Percentiles rank a stretch among this genome's conserved stretches.
Evolutionary conservation across 176 grass and related monocot genomes (phyloP).

Genomic region (Lolium multiflorum): DNA sequence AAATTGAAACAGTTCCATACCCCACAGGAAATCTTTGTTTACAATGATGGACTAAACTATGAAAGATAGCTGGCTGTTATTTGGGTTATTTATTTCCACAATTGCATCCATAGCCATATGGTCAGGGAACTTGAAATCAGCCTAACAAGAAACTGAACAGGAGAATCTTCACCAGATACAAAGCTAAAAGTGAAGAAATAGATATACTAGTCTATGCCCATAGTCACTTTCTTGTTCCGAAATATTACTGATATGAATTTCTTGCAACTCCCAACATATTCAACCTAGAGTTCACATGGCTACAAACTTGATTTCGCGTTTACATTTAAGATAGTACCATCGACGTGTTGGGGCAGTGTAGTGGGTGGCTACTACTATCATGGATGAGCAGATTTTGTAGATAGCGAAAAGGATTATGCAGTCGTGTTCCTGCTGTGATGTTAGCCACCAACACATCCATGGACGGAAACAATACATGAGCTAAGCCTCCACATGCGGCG

Average conservation of each 20-base stretch:
- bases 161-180: neutral
- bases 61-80: neutral
- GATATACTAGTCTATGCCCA: neutral
- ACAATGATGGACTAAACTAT: neutral
- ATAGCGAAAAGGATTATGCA: constrained; percentile 28
- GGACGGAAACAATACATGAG: constrained; percentile 21
- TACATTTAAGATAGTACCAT: neutral
- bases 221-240: neutral
- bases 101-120: neutral
- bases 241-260: neutral
- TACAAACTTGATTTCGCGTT: neutral
- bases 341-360: neutral
- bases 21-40: constrained; percentile 1
- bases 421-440: constrained; percentile 31
- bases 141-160: neutral
- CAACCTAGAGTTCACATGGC: neutral
- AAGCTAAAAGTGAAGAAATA: constrained; percentile 2
- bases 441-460: constrained; percentile 26
- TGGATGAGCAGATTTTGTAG: constrained; percentile 29
- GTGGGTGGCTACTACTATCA: constrained; percentile 13
- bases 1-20: neutral
- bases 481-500: constrained; percentile 31
- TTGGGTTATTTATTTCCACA: constrained; percentile 8
- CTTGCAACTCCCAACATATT: neutral
- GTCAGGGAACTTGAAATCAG: neutral